Evolutionary conservation across 1,284 basidiomycete species (phyloP).

Genomic region (Leucocoprinus gongylophorus): DNA sequence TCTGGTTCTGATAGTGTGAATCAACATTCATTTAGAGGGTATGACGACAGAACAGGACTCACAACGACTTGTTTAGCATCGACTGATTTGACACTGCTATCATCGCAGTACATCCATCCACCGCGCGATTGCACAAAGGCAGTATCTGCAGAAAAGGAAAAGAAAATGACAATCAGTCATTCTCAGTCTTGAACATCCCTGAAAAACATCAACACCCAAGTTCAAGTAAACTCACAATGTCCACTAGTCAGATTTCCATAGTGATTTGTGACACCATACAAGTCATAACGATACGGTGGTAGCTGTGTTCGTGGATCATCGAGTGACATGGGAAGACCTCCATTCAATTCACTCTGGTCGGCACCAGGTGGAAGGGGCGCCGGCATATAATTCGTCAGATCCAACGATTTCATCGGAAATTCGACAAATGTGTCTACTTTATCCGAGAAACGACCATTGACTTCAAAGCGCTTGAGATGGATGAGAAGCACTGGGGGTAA

Average conservation of each 20-base stretch:
- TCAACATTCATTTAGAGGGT: neutral
- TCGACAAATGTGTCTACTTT: conserved; percentile 90
- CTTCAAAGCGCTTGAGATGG: conserved; percentile 94
- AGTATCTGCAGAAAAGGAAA: conserved; percentile 51
- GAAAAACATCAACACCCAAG: neutral
- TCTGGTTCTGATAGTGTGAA: conserved; percentile 53
- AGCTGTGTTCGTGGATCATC: conserved; percentile 76
- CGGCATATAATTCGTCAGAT: conserved; percentile 91
- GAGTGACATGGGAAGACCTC: conserved; percentile 34
- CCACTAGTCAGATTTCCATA: conserved; percentile 86
- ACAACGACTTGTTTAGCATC: conserved; percentile 82
- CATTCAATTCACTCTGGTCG: conserved; percentile 40
- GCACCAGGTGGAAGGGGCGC: conserved; percentile 62
- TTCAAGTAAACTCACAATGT: conserved; percentile 64
- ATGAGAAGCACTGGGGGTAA: conserved; percentile 93
- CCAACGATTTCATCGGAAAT: conserved; percentile 79
- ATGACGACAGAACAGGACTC: conserved; percentile 30
- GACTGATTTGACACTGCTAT: conserved; percentile 67
- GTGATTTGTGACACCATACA: conserved; percentile 91
- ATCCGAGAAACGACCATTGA: conserved; percentile 90
- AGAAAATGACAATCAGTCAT: conserved; percentile 1
- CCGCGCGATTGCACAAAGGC: conserved; percentile 76
- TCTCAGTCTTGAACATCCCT: neutral
- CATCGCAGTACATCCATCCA: conserved; percentile 84
- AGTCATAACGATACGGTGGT: conserved; percentile 82